phyloP scores from a whole-genome alignment of 2,329 filamentous ascomycete genomes.

The Calonectria hawksworthii region DNA sequence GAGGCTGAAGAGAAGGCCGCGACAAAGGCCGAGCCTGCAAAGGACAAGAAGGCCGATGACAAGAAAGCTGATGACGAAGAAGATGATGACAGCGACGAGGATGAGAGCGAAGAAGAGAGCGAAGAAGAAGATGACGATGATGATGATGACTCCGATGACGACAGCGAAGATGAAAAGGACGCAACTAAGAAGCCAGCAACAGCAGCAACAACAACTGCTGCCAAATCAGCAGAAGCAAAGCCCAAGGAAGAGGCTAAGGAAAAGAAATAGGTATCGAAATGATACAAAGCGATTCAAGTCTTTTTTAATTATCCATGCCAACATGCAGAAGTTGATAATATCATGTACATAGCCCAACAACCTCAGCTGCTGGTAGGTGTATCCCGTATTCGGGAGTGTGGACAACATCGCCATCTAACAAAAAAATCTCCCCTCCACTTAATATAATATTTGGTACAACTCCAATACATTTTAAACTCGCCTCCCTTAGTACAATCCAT shows the following conservation, averaged over 20 bases:
- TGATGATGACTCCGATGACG: not conserved
- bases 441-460: constrained; percentile 2
- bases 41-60: constrained; percentile 7
- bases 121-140: constrained; percentile 10
- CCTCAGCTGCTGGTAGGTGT: constrained; percentile 16
- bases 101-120: constrained; percentile 32
- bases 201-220: not conserved
- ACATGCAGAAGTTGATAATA: constrained; percentile 24
- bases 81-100: constrained; percentile 17
- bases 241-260: constrained; percentile 19
- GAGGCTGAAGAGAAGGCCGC: constrained; percentile 9
- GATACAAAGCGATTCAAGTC: constrained; percentile 5
- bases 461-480: not conserved
- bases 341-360: constrained; percentile 28
- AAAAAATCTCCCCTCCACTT: constrained; percentile 27
- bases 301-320: constrained; percentile 23
- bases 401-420: constrained; percentile 27
- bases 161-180: not conserved
- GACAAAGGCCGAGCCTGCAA: not conserved
- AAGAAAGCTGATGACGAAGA: constrained; percentile 12
- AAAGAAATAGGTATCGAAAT: constrained; percentile 26
- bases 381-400: constrained; percentile 38
- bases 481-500: constrained; percentile 65
- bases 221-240: constrained; percentile 8
- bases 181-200: not conserved